These are phyloP conservation scores for Cladochytrium replicatum DNA, from an alignment of 192 early-diverging fungal species.

Conservation along the genomic window DNA sequence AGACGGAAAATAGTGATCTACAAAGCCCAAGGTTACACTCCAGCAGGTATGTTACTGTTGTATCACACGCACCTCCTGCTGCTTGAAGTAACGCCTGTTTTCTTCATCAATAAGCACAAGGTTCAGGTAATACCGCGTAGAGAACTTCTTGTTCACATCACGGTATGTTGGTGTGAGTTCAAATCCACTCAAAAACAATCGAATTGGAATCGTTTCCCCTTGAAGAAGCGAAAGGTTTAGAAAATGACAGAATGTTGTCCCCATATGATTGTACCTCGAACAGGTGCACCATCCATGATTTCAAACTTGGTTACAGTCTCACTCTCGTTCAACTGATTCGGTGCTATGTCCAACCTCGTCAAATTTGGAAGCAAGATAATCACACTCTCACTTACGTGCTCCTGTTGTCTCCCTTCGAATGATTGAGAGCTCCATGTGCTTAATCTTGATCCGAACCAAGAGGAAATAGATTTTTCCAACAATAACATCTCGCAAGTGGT, in stretches of 20 bases:
- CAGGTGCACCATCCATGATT: conserved; percentile 99
- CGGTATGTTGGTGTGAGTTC: conserved; percentile 98
- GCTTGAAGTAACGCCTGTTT: conserved; percentile 97
- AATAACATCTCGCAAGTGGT: conserved; percentile 97
- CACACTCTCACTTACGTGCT: conserved; percentile 35
- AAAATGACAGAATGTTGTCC: background rate
- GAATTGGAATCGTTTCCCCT: conserved; percentile 96
- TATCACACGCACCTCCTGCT: conserved; percentile 62
- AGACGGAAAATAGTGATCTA: conserved; percentile 66
- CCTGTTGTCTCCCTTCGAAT: conserved; percentile 96
- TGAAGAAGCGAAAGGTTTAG: conserved; percentile 1
- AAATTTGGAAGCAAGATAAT: background rate
- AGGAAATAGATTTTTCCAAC: conserved; percentile 99
- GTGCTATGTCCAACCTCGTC: conserved; percentile 33
- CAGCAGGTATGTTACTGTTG: background rate
- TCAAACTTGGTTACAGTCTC: conserved; percentile 99
- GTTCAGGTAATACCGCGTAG: conserved; percentile 96
- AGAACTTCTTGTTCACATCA: conserved; percentile 98
- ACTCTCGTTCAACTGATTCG: conserved; percentile 97
- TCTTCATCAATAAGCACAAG: conserved; percentile 98
- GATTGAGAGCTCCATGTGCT: conserved; percentile 98
- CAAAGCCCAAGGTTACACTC: background rate
- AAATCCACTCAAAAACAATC: conserved; percentile 92
- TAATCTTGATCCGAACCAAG: conserved; percentile 98
- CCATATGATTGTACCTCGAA: conserved; percentile 47